Base-by-base conservation (phyloP, 345 rosid genomes). In the Corchorus olitorius region DNA sequence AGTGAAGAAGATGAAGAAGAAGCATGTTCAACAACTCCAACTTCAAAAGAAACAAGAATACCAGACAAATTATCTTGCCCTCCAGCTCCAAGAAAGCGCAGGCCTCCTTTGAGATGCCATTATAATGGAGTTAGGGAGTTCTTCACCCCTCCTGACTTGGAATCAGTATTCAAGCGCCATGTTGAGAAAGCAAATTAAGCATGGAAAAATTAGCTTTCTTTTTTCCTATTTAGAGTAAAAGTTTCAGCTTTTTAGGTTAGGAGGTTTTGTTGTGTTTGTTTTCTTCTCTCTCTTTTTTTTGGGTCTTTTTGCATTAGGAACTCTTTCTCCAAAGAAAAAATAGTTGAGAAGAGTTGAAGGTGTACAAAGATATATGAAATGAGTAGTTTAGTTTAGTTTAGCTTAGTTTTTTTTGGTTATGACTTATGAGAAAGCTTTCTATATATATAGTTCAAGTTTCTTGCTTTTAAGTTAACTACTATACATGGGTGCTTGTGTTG, bases 141-240 rank as follows among this genome's bases (percentile, higher is more conserved):
- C 85, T 94, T 94, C 37, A 85, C 84, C 11, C 94, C 97, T 60
- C 97, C 98, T 41, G 83, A 84, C 73, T 87, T 94, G 93, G 98
- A 94, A 73, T 64, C 93, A 9, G 92, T 94, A 59, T 94, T 94
- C 65, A 83, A 88, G 74, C 89, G 86, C 83, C 88, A 84, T 75
- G 88, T 81, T 35, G 90, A 88, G 84, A 84, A 82, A 80, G 88
- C 89, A 43, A 80, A 83, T 76, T 88, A 78, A 83, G 76, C 33
- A 70, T 70, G 27, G 27, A 27, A 34, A 75, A 67, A 35, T 66
- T 9, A 62, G n/a, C 43, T 58, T 33, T 45, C 71, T n/a, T 56
- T 16, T 8, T n/a, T 16, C 17, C 49, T 9, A 4, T 10, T 73
- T 75, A 65, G 78, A 53, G 72, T 53, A 64, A 53, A 22, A 75